Evolutionary conservation across 768 basidiomycete genomes (phyloP).

Genomic region (Trametopsis cervina): DNA sequence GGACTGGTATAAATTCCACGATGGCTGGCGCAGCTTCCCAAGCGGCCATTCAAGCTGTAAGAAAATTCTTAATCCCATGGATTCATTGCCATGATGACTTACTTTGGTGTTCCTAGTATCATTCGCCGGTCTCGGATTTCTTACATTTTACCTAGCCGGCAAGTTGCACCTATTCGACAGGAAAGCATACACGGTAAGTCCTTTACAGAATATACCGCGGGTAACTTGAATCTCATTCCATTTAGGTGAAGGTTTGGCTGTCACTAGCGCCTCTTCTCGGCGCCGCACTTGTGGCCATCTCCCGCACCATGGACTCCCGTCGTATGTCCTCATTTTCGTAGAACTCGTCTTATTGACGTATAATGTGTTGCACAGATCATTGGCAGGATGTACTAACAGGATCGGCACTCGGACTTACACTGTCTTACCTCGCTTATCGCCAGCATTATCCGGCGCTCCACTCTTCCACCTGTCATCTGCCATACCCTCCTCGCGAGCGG

Average conservation of each 20-base stretch:
- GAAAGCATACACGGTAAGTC: slow-evolving; percentile 60
- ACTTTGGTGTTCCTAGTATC: slow-evolving; percentile 51
- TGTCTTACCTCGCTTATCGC: slow-evolving; percentile 73
- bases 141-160: slow-evolving; percentile 84
- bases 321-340: slow-evolving; percentile 39
- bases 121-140: slow-evolving; percentile 88
- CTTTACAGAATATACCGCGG: not conserved
- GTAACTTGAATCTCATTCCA: no score
- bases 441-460: slow-evolving; percentile 79
- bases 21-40: slow-evolving; percentile 91
- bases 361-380: slow-evolving; percentile 50
- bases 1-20: slow-evolving; percentile 47
- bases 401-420: slow-evolving; percentile 59
- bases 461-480: slow-evolving; percentile 57
- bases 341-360: not conserved
- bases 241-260: slow-evolving; percentile 69
- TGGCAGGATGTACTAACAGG: slow-evolving; percentile 90
- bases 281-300: slow-evolving; percentile 74
- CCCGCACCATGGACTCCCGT: slow-evolving; percentile 87
- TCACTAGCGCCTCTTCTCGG: slow-evolving; percentile 69
- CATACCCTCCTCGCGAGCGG: slow-evolving; percentile 61
- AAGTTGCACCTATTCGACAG: slow-evolving; percentile 88
- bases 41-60: slow-evolving; percentile 86
- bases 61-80: no score
- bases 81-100: no score